Base-by-base conservation (phyloP, 2,329 filamentous ascomycete species). In the Colletotrichum sp. region DNA sequence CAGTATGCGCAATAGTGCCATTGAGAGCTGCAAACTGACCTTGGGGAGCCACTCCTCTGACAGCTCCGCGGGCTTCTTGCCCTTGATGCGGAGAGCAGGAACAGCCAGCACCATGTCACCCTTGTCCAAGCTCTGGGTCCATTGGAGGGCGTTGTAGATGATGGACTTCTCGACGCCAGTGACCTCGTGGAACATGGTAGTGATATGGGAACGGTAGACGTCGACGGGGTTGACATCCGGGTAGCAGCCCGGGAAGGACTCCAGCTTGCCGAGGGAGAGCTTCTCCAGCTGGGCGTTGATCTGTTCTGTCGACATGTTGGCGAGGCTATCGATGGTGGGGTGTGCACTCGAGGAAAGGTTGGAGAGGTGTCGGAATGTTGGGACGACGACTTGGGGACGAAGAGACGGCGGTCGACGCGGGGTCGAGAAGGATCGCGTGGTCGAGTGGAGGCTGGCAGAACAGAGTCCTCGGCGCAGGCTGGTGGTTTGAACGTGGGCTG, bases 31-130 rank as follows among this genome's bases (percentile, higher is more conserved):
- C 18, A 36, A 79, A 76, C 38, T 58, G 79, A 92, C 93, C 87
- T 93, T 91, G 38, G 86, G 86, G 43, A 87, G 86, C 91, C 92
- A 93, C 81, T 94, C 90, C 77, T 86, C 84, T 15, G 90, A 92
- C 68, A 94, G 86, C 79, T 90, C 91, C 76, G 88, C 86, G 13
- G 92, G 92, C 82, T 94, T 94, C 83, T 89, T 89, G 78, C 92
- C 92, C 86, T 94, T 96, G 81, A 96, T 85, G 77, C 95, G 90
- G 78, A 98, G 89, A n/a, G 95, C 94, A 18, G 95, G 94, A 10
- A 95, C 92, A 10, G 95, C 93, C 63, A 98, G 86, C 69, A 94
- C 91, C 79, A 98, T 86, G 85, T 98, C 95, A 64, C 95, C 95
- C 87, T 96, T 95, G 78, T 97, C 95, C 26, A 96, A 88, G 48